A percentile compares a stretch with the other conserved stretches of the same genome.
phyloP scores from a whole-genome alignment of 2,329 filamentous ascomycete species.

The Clonostachys sp. region DNA sequence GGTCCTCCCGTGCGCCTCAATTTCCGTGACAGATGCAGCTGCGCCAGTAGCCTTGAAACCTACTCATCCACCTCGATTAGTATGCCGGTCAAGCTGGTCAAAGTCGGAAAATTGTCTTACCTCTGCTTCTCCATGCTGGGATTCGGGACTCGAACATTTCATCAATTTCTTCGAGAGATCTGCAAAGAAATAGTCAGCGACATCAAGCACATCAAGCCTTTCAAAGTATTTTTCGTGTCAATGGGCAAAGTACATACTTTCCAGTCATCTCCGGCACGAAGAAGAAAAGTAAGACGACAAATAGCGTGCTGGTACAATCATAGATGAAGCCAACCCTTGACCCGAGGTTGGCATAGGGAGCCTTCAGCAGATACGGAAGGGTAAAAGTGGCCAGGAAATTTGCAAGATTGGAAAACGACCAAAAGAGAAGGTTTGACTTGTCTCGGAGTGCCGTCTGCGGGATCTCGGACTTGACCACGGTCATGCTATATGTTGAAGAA shows the following conservation, averaged over 20 bases:
- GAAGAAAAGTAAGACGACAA: conserved; percentile 6
- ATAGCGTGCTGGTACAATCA: conserved; percentile 5
- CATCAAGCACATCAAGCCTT: no score
- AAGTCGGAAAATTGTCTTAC: neutral
- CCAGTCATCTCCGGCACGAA: conserved; percentile 13
- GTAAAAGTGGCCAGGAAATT: conserved; percentile 10
- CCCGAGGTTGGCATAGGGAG: neutral
- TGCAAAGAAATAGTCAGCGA: no score
- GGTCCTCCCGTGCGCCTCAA: no score
- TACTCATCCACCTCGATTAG: no score
- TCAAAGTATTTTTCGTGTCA: no score
- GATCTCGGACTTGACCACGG: neutral
- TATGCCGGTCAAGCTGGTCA: no score
- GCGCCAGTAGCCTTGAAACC: no score
- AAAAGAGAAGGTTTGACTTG: conserved; percentile 1
- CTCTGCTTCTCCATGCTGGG: neutral
- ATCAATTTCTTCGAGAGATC: conserved; percentile 15
- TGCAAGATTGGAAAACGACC: conserved; percentile 6
- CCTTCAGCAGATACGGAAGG: conserved; percentile 7
- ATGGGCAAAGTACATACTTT: neutral
- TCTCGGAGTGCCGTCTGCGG: neutral
- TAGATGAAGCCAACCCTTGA: conserved; percentile 10
- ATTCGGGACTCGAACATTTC: conserved; percentile 9
- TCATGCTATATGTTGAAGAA: neutral
- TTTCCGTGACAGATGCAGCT: no score